Base-by-base conservation (phyloP, 768 basidiomycete genomes). In the Tricholoma terreum region DNA sequence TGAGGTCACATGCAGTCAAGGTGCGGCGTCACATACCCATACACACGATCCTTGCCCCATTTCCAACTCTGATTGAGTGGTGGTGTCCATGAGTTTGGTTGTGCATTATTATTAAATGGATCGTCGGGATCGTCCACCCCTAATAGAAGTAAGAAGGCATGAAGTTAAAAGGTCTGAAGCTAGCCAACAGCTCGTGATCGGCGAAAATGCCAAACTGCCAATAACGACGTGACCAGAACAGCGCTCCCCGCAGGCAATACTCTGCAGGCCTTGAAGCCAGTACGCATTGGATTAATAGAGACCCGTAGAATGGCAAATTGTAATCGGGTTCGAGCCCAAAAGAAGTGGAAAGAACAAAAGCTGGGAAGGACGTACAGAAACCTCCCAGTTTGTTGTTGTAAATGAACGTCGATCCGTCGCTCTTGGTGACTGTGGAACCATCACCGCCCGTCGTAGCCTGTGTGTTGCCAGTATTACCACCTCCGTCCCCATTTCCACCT, bases 351-450 rank as follows among this genome's bases (percentile, higher is more conserved):
- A 21, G 17, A 58, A 51, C 17, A 19, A 14, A 52, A 53, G 53
- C 17, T 50, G 36, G 48, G 27, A 54, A 45, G 22, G 54, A 78
- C 84, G 80, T 67, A 86, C 87, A 89, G 65, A 80, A 83, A 38
- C 89, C 89, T 33, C 85, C 91, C 67, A 91, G 89, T 17, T 80
- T 73, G 70, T 94, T 95, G 57, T 75, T 77, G 69, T 96, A 95
- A 2, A 78, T 83, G 71, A 94, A 89, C 1, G 80, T 84, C 1
- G 82, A 72, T 1, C 93, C 94, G 66, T 92, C 81, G 2, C 80
- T 83, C 17, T 77, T 75, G 7, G 78, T 83, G 52, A 93, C 72
- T 4, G 76, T 75, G 27, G 86, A 88, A 9, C 91, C 92, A 65
- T 89, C 84, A 15, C 83, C 82, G 11, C 93, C 93, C 2, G 76